Evolutionary conservation across 192 early-diverging fungal genomes (phyloP).

Genomic region (Pilobolus umbonatus): DNA sequence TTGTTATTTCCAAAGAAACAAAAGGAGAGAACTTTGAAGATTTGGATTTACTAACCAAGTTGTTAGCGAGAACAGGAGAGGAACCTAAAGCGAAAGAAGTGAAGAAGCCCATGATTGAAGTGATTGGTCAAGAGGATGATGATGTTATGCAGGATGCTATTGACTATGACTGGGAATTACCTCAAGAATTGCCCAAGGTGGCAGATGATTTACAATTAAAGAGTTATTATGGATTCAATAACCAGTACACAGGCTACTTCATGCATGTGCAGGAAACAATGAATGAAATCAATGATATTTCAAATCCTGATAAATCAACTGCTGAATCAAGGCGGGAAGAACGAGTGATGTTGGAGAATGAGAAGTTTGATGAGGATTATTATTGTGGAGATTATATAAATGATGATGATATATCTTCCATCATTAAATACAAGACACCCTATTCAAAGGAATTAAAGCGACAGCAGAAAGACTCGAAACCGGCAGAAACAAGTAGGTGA

Average conservation of each 20-base stretch:
- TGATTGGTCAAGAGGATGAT: slow-evolving; percentile 38
- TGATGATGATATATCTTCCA: slow-evolving; percentile 77
- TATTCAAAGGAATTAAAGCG: slow-evolving; percentile 59
- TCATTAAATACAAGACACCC: slow-evolving; percentile 70
- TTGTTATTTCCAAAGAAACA: slow-evolving; percentile 74
- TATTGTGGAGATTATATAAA: slow-evolving; percentile 84
- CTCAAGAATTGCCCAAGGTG: slow-evolving; percentile 52
- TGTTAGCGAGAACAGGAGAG: slow-evolving; percentile 61
- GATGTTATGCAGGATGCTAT: slow-evolving; percentile 33
- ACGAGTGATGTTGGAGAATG: slow-evolving; percentile 68
- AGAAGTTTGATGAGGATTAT: slow-evolving; percentile 88
- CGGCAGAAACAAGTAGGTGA: slow-evolving; percentile 17
- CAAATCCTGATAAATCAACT: slow-evolving; percentile 53
- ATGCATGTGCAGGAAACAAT: slow-evolving; percentile 64
- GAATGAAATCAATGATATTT: slow-evolving; percentile 66
- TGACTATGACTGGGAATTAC: slow-evolving; percentile 85
- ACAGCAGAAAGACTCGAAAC: slow-evolving; percentile 53
- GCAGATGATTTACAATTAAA: slow-evolving; percentile 27
- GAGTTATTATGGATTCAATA: slow-evolving; percentile 85
- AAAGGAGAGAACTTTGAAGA: slow-evolving; percentile 79
- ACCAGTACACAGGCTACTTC: slow-evolving; percentile 73
- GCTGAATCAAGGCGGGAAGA: slow-evolving; percentile 49
- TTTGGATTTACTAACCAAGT: slow-evolving; percentile 82
- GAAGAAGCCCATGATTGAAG: slow-evolving; percentile 60
- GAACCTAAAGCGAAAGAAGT: slow-evolving; percentile 20